A percentile compares a stretch with the other conserved stretches of the same genome.
These are phyloP conservation scores for Colletotrichum sp. DNA, from an alignment of 2,329 filamentous ascomycete species.

Conservation along the genomic window DNA sequence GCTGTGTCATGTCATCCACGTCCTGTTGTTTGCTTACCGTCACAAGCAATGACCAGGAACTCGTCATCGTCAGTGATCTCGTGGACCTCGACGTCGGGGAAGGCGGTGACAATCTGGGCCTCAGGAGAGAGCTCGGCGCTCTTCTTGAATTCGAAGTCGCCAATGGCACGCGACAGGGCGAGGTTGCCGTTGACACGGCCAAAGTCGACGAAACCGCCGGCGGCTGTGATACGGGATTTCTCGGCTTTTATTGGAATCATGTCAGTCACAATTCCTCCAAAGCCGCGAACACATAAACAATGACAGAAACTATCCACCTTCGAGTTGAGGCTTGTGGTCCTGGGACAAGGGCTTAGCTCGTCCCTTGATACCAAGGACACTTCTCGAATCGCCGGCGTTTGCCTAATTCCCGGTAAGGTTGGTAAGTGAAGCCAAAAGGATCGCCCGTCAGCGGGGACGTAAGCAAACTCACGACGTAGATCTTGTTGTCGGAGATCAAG, in stretches of 20 bases:
- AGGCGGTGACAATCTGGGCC: slow-evolving; percentile 97
- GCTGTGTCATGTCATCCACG: not conserved
- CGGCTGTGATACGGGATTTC: slow-evolving; percentile 93
- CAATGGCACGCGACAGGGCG: slow-evolving; percentile 93
- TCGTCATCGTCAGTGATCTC: slow-evolving; percentile 93
- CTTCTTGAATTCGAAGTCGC: slow-evolving; percentile 99
- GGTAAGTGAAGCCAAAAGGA: slow-evolving; percentile 28
- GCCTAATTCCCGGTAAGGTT: slow-evolving; percentile 63
- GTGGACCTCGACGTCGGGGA: slow-evolving; percentile 91
- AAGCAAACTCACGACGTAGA: slow-evolving; percentile 81
- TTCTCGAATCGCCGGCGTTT: slow-evolving; percentile 95
- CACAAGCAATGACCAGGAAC: slow-evolving; percentile 91
- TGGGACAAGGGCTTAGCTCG: slow-evolving; percentile 98
- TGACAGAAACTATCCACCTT: slow-evolving; percentile 67
- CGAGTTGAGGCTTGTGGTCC: slow-evolving; percentile 98
- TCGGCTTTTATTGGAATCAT: slow-evolving; percentile 65
- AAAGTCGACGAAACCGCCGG: slow-evolving; percentile 97
- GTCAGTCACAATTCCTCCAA: not conserved
- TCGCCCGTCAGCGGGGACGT: not conserved
- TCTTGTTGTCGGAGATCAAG: slow-evolving; percentile 87
- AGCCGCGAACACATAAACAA: not conserved
- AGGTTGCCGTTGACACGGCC: slow-evolving; percentile 98
- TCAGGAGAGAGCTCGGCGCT: slow-evolving; percentile 96
- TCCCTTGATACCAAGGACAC: slow-evolving; percentile 94
- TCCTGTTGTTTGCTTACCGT: slow-evolving; percentile 66